These are phyloP conservation scores for Sphagnurus paluster DNA, from an alignment of 1,284 basidiomycete species.

Conservation along the genomic window DNA sequence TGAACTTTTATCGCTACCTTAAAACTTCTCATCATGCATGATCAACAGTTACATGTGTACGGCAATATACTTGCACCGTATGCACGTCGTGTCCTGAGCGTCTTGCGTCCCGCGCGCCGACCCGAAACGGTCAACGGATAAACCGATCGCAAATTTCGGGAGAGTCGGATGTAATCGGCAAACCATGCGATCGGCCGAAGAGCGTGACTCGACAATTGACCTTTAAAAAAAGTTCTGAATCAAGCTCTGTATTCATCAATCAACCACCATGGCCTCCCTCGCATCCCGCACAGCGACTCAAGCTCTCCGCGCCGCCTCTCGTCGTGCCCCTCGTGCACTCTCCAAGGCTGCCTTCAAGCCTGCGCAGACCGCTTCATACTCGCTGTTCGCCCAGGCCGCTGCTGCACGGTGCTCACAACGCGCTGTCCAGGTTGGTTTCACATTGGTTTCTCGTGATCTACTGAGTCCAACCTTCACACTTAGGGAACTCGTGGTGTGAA, in stretches of 20 bases:
- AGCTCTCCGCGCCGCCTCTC: slow-evolving; percentile 58
- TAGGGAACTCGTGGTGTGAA: slow-evolving; percentile 79
- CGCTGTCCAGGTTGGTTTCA: slow-evolving; percentile 43
- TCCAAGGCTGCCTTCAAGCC: slow-evolving; percentile 43
- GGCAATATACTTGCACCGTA: too few species aligned
- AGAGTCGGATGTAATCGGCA: slow-evolving; percentile 17
- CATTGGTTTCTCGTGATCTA: slow-evolving; percentile 1
- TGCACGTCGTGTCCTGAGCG: not conserved
- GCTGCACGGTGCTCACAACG: slow-evolving; percentile 39
- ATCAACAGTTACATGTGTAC: too few species aligned
- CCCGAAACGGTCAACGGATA: not conserved
- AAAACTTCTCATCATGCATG: not conserved
- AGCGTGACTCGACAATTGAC: slow-evolving; percentile 10
- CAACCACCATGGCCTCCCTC: slow-evolving; percentile 57
- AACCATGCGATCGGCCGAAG: slow-evolving; percentile 16
- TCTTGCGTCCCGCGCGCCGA: not conserved
- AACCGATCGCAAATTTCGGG: not conserved
- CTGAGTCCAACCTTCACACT: slow-evolving; percentile 6
- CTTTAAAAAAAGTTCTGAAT: slow-evolving; percentile 13
- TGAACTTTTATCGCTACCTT: too few species aligned
- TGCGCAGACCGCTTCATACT: slow-evolving; percentile 67
- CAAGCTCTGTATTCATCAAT: slow-evolving; percentile 1
- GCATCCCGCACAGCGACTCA: slow-evolving; percentile 58
- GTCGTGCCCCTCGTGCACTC: slow-evolving; percentile 53
- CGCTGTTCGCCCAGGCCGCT: slow-evolving; percentile 62